Percentiles rank a stretch among this genome's conserved stretches.
Conservation (phyloP, 176 grass and related monocot genomes). For the Cenchrus fungigraminus region DNA sequence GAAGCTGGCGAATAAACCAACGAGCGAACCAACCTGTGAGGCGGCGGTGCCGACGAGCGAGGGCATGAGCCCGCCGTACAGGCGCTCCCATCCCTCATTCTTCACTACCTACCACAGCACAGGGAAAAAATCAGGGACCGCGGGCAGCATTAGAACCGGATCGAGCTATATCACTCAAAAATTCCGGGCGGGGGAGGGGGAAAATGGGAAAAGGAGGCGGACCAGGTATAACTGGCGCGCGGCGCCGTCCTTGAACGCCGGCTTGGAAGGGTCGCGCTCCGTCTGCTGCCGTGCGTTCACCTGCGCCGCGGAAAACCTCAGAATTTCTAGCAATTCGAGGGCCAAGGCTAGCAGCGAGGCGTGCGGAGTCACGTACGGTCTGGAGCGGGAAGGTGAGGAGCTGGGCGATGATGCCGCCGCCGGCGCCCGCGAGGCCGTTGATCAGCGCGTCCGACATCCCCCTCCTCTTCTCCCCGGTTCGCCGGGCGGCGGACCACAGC, state of each 20-base stretch:
- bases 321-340: neutral
- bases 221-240: slow-evolving; percentile 75
- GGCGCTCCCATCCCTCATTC: slow-evolving; percentile 85
- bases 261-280: slow-evolving; percentile 75
- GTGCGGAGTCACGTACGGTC: slow-evolving; percentile 53
- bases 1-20: neutral
- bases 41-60: slow-evolving; percentile 85
- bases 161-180: slow-evolving; percentile 26
- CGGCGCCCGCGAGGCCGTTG: slow-evolving; percentile 91
- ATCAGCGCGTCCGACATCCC: slow-evolving; percentile 91
- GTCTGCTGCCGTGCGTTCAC: slow-evolving; percentile 98
- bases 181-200: neutral
- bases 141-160: slow-evolving; percentile 36
- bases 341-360: neutral
- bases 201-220: neutral
- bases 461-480: neutral
- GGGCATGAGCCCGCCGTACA: slow-evolving; percentile 81
- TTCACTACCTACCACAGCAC: slow-evolving; percentile 66
- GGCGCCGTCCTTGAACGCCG: slow-evolving; percentile 71
- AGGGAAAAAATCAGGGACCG: slow-evolving; percentile 30
- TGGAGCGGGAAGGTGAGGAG: slow-evolving; percentile 87
- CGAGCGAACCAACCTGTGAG: slow-evolving; percentile 66
- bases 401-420: slow-evolving; percentile 89
- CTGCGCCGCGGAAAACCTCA: slow-evolving; percentile 50
- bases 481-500: slow-evolving; percentile 31